Base-by-base conservation (phyloP, 2,329 filamentous ascomycete genomes). In the Xylariaceae sp. region DNA sequence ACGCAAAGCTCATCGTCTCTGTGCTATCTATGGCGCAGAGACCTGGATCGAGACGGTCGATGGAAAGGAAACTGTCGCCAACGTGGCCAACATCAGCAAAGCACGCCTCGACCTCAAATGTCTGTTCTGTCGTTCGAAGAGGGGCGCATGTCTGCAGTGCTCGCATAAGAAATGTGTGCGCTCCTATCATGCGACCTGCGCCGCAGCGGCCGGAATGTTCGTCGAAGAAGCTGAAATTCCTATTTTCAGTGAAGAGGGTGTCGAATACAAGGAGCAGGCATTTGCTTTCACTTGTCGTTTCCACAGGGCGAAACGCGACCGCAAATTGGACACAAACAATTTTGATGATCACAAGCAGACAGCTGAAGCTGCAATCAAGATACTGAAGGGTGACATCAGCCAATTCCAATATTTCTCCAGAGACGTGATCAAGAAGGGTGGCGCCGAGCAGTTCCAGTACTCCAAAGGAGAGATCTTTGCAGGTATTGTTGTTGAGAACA, bases 141-240 rank as follows among this genome's bases (percentile, higher is more conserved):
- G 87, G 49, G 94, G 94, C n/a, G 90, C 90, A 14, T 96, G 92
- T 71, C 95, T 99, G 72, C 92, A 97, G 68, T 99, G 94, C 70
- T 95, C 90, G 1, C 86, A 90, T 59, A 92, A 91, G 74, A 97
- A 96, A 67, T 99, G 94, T 62, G 87, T 89, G 4, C 80, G 94
- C 56, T 87, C 92, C 9, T 99, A 96, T 69, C 94, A 99, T 66
- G 89, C 92, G 14, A 97, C 91, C 1, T 99, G 94, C 66, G 94
- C 94, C 2, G 86, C 90, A 7, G 85, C 92, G 18, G 92, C 91
- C 33, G 94, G 94, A 49, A 90, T 96, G 2, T 88, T 95, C 65
- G 85, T 96, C 43, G 92, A 99, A 65, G 83, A 90, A 60, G 89
- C 89, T 30, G 83, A 90, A 33, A 85, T 95, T 30, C 88, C 90